Conservation (phyloP, 2,329 filamentous ascomycete species). For the Fusarium transvaalense region DNA sequence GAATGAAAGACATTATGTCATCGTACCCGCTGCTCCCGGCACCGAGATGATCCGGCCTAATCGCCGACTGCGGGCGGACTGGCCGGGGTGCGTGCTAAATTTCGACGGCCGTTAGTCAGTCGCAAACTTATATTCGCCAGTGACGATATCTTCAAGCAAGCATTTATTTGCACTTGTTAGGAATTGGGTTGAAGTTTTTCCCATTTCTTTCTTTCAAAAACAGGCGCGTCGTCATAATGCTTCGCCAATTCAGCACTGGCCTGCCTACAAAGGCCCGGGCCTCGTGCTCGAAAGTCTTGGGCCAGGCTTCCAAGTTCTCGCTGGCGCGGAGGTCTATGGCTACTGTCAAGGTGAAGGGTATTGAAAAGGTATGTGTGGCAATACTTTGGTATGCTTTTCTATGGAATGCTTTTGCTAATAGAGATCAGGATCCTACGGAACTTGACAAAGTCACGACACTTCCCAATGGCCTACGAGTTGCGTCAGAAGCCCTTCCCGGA, state of each 20-base stretch:
- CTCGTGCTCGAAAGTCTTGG: conserved; percentile 44
- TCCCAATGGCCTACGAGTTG: conserved; percentile 92
- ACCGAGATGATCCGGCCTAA: conserved; percentile 49
- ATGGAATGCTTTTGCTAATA: not conserved
- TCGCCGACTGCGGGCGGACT: conserved; percentile 47
- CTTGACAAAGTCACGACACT: conserved; percentile 90
- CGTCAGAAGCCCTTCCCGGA: conserved; percentile 92
- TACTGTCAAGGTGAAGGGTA: conserved; percentile 53
- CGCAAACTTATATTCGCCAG: conserved; percentile 43
- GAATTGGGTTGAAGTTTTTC: conserved; percentile 22
- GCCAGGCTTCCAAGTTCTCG: conserved; percentile 40
- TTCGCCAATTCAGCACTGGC: conserved; percentile 54
- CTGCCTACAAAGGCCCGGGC: conserved; percentile 48
- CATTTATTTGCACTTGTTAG: conserved; percentile 22
- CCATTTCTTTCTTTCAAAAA: conserved; percentile 11
- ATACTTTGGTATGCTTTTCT: not conserved
- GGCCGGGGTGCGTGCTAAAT: conserved; percentile 44
- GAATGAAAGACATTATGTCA: conserved; percentile 41
- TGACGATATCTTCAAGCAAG: conserved; percentile 19
- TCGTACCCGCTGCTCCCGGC: conserved; percentile 32
- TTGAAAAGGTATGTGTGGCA: conserved; percentile 50
- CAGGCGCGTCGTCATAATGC: conserved; percentile 47
- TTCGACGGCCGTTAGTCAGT: conserved; percentile 42
- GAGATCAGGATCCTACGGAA: conserved; percentile 79
- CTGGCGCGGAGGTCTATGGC: conserved; percentile 49